A percentile compares a stretch with the other conserved stretches of the same genome.
phyloP scores from a whole-genome alignment of 2,329 filamentous ascomycete genomes.

The Xenoacremonium recifei region DNA sequence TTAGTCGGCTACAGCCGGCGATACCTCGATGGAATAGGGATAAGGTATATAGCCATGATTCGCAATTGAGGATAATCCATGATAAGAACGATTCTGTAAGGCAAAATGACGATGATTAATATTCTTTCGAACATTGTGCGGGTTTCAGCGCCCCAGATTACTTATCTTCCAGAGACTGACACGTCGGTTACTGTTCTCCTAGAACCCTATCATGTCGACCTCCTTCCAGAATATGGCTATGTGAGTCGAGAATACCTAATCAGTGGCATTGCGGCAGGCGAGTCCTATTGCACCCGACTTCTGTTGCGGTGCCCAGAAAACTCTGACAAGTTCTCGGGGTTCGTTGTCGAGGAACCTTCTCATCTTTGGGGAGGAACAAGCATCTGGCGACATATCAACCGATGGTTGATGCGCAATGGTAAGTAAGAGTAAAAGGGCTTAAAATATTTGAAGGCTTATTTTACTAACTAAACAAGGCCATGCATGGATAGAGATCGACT shows the following conservation, averaged over 20 bases:
- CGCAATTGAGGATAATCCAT: too few species aligned
- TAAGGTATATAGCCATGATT: too few species aligned
- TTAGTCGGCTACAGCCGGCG: background rate
- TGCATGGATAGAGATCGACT: slow-evolving; percentile 18
- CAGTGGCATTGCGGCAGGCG: slow-evolving; percentile 9
- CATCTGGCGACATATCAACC: slow-evolving; percentile 16
- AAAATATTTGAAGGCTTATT: background rate
- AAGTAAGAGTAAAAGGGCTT: background rate
- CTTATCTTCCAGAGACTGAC: slow-evolving; percentile 7
- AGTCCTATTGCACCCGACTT: slow-evolving; percentile 15
- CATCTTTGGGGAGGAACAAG: slow-evolving; percentile 19
- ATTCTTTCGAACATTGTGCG: background rate
- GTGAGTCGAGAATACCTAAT: slow-evolving; percentile 15
- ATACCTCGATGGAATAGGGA: too few species aligned
- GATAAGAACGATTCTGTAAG: too few species aligned
- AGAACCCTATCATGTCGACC: slow-evolving; percentile 16
- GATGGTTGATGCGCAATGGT: slow-evolving; percentile 20
- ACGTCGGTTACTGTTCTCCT: slow-evolving; percentile 8
- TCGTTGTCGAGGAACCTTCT: slow-evolving; percentile 13
- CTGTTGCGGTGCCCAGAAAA: slow-evolving; percentile 13
- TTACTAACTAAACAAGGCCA: slow-evolving; percentile 6
- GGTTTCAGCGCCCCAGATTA: slow-evolving; percentile 4
- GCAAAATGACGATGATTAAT: slow-evolving; percentile 2
- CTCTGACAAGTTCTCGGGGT: slow-evolving; percentile 8
- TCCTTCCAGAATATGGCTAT: slow-evolving; percentile 15